Evolutionary conservation across 2,329 filamentous ascomycete genomes (phyloP).

Genomic region (Colletotrichum destructivum): DNA sequence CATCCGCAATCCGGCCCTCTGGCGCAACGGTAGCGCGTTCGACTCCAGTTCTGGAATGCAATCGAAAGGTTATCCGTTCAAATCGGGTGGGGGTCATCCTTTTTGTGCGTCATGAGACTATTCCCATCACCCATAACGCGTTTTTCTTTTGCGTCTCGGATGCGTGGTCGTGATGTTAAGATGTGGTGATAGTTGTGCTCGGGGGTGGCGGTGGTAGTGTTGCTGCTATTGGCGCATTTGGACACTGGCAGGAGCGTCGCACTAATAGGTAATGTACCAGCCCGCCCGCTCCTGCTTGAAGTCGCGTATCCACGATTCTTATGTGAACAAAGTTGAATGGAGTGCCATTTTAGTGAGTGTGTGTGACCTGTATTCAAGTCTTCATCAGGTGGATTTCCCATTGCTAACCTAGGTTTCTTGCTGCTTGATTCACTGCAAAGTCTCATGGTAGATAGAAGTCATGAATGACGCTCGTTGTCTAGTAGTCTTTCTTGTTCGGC

Average conservation of each 20-base stretch:
- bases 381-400: neutral
- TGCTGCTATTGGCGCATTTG: neutral
- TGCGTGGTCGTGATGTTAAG: neutral
- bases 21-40: constrained; percentile 42
- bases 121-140: neutral
- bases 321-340: neutral
- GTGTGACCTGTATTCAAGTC: neutral
- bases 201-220: neutral
- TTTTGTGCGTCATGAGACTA: constrained; percentile 2
- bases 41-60: constrained; percentile 26
- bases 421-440: no score
- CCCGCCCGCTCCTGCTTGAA: neutral
- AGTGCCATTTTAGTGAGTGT: no score
- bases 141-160: neutral
- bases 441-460: no score
- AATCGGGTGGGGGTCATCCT: constrained; percentile 38
- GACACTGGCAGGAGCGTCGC: no score
- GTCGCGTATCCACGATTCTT: no score
- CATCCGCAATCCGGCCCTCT: neutral
- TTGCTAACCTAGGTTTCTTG: no score
- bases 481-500: no score
- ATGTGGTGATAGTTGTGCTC: neutral
- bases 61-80: constrained; percentile 42
- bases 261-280: neutral
- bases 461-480: neutral